Base-by-base conservation (phyloP, 1,284 basidiomycete genomes). In the Cryptococcus wingfieldii region DNA sequence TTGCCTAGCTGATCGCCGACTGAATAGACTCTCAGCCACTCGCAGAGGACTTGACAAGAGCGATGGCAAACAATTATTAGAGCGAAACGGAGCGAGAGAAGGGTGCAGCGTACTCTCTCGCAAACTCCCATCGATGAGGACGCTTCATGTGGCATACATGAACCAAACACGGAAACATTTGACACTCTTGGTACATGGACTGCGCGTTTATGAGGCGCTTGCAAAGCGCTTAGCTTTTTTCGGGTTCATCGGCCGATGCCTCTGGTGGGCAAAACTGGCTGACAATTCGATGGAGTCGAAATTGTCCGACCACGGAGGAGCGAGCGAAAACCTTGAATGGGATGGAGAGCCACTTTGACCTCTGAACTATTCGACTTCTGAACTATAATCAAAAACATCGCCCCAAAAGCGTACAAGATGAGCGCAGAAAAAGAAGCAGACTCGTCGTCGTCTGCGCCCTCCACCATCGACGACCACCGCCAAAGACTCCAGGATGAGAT, bases 401-500 rank as follows among this genome's bases (percentile, higher is more conserved):
- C 9, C n/a, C 16, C 31, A 34, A 50, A 39, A 50, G 48, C 19
- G 34, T 2, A 50, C 39, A 50, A 25, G 18, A 51, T 51, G 50
- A 52, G 48, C 23, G 53, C 50, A 44, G 57, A 59, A 41, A 55
- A 59, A 38, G 41, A 42, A 31, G 19, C 18, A 38, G 47, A 45
- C 23, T 47, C 34, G 28, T 31, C 34, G 28, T 31, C 55, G 18
- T 47, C 45, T 13, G 51, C 56, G 18, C 59, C 59, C 25, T 55
- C 54, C 8, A 55, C 51, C 18, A 53, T 62, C 10, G 60, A 56
- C 10, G 67, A 67, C 23, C 55, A 66, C 18, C 41, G 50, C 18
- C 56, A 56, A 25, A 61, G 50, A 25, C 41, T 52, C 4, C 61
- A 60, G 5, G 50, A 53, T 6, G 56, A 70, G 56, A 61, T 72